These are phyloP conservation scores for Verticillium klebahnii DNA, from an alignment of 2,329 filamentous ascomycete genomes.

Conservation along the genomic window DNA sequence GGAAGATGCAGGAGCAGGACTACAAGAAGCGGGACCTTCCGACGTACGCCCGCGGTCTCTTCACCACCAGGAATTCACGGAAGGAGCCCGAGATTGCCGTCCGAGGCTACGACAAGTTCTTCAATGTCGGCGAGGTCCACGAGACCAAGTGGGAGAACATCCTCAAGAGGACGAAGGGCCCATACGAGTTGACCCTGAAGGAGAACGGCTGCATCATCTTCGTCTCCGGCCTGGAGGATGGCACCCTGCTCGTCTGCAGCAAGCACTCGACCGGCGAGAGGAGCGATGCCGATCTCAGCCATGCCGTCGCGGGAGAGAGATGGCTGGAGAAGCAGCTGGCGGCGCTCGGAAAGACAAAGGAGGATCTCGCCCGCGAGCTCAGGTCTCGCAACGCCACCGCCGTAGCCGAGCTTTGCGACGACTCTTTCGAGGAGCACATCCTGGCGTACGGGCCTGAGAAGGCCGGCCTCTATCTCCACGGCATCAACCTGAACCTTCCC, in stretches of 20 bases:
- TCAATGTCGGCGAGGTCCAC: constrained; percentile 81
- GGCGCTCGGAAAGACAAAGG: constrained; percentile 70
- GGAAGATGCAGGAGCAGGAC: constrained; percentile 82
- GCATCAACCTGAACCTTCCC: constrained; percentile 92
- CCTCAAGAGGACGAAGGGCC: constrained; percentile 68
- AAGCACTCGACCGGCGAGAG: constrained; percentile 91
- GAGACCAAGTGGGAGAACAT: constrained; percentile 83
- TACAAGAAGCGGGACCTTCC: constrained; percentile 86
- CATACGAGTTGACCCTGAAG: constrained; percentile 94
- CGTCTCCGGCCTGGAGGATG: constrained; percentile 85
- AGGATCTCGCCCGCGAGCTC: constrained; percentile 72
- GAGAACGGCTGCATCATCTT: constrained; percentile 99
- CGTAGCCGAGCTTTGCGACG: constrained; percentile 93
- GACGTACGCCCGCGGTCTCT: constrained; percentile 89
- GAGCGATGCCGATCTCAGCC: constrained; percentile 67
- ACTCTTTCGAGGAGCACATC: constrained; percentile 95
- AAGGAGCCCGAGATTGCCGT: constrained; percentile 73
- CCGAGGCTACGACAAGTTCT: constrained; percentile 98
- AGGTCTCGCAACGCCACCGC: constrained; percentile 83
- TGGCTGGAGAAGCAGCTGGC: constrained; percentile 79
- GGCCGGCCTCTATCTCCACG: constrained; percentile 90
- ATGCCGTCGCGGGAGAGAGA: constrained; percentile 76
- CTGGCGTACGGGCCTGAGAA: constrained; percentile 78
- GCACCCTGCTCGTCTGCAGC: constrained; percentile 90
- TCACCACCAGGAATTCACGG: constrained; percentile 69